These are phyloP conservation scores for Dictyostelium capitatum DNA, from an alignment of 78 protist genomes.

Conservation along the genomic window DNA sequence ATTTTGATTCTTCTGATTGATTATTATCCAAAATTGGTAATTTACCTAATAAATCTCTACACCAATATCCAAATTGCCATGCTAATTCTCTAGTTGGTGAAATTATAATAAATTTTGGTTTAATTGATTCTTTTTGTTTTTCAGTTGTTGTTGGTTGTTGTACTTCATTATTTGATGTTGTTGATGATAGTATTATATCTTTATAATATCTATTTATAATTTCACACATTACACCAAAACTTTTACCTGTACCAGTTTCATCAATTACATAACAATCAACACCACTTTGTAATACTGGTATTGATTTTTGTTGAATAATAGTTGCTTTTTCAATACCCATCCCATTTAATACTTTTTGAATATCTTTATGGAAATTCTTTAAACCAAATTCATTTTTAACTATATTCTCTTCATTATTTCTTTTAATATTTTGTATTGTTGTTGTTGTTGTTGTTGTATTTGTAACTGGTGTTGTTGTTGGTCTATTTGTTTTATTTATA, in stretches of 20 bases:
- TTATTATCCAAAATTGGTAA: background rate
- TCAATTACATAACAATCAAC: constrained; percentile 35
- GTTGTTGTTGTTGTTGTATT: background rate
- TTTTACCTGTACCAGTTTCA: constrained; percentile 79
- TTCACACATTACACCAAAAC: constrained; percentile 24
- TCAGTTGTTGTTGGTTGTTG: background rate
- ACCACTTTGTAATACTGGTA: background rate
- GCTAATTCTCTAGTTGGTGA: constrained; percentile 68
- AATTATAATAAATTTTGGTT: constrained; percentile 27
- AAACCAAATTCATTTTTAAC: background rate
- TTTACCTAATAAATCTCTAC: background rate
- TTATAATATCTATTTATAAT: constrained; percentile 46
- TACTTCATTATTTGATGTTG: background rate
- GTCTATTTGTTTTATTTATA: background rate
- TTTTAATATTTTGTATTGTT: background rate
- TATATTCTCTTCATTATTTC: background rate
- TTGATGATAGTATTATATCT: background rate
- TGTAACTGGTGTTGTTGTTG: background rate
- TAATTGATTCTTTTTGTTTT: background rate
- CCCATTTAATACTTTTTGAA: constrained; percentile 7
- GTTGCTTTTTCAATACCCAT: constrained; percentile 24
- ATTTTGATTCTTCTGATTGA: no score
- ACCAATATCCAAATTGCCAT: constrained; percentile 72
- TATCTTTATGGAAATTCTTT: background rate
- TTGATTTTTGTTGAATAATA: constrained; percentile 31